Base-by-base conservation (phyloP, 2,329 filamentous ascomycete species). In the Fusarium chaquense region DNA sequence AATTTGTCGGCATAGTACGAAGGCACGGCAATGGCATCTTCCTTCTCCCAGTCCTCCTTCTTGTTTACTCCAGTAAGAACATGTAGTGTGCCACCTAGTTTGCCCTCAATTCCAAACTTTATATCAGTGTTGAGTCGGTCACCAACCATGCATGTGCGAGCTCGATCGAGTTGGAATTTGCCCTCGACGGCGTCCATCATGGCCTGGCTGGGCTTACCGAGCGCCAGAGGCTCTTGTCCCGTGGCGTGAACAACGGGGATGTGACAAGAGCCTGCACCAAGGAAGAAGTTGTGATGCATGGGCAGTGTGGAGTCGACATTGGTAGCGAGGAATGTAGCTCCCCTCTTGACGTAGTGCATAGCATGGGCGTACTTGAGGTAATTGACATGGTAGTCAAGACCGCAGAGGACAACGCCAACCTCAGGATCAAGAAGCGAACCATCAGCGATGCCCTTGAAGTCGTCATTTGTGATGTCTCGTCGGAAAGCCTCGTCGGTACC, bases 181-280 rank as follows among this genome's bases (percentile, higher is more conserved):
- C 95, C 95, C 83, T 98, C 95, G 60, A 99, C 92, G 5, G 96
- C 94, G 79, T 98, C 95, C 95, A 99, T 97, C 96, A 99, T 99
- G 6, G 95, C 95, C 83, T 97, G 94, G 78, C 93, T 97, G 5
- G 96, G 96, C 83, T 99, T 99, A 1, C 96, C 96, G 41, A 98
- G 83, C 5, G 93, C 90, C 33, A 93, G 81, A 1, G 96, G 95
- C 74, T 91, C 85, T 77, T 88, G 81, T 20, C 84, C 85, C 6
- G 87, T 84, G 84, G 93, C 93, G 78, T 91, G 91, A 56, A 91
- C 85, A 63, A 99, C 81, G 3, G 94, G 93, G 28, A 93, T 89
- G 51, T 91, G 90, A 69, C 93, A 90, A 3, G 93, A 91, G 1
- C 96, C 96, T 1, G 96, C 96, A 9, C 96, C 96, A 2, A 96